Conservation (phyloP, 1,284 basidiomycete species). For the Apiotrichum sp. region DNA sequence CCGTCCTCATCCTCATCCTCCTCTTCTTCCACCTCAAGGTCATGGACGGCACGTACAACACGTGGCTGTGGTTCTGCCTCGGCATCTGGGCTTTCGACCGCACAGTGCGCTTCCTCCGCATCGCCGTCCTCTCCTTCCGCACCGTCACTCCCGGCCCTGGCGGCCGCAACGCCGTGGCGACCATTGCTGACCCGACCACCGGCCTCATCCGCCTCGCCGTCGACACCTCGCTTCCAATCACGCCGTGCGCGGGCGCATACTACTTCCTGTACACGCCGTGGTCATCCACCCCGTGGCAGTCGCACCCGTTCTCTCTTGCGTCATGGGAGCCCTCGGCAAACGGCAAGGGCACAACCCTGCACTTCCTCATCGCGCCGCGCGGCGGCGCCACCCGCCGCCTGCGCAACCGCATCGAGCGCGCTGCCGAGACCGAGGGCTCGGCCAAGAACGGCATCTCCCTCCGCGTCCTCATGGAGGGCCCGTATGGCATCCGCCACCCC, state of each 20-base stretch:
- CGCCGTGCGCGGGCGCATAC: conserved; percentile 24
- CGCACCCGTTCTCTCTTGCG: conserved; percentile 33
- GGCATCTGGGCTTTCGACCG: conserved; percentile 32
- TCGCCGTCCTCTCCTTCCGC: conserved; percentile 21
- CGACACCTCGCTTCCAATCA: conserved; percentile 15
- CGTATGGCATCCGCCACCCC: conserved; percentile 25
- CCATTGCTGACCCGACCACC: conserved; percentile 10
- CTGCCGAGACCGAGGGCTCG: neutral
- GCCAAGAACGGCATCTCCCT: neutral
- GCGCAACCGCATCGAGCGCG: neutral
- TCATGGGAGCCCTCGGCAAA: neutral
- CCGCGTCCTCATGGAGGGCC: conserved; percentile 31
- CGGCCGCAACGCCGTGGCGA: conserved; percentile 15
- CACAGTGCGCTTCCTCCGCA: conserved; percentile 21
- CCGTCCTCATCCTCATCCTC: conserved; percentile 15
- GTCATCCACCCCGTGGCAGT: conserved; percentile 26
- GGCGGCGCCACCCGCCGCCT: conserved; percentile 19
- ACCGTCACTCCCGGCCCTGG: neutral
- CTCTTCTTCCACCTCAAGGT: conserved; percentile 24
- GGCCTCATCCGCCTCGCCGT: conserved; percentile 27
- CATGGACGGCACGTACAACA: conserved; percentile 14
- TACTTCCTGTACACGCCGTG: conserved; percentile 30
- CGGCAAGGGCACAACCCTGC: conserved; percentile 11
- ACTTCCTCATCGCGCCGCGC: conserved; percentile 26
- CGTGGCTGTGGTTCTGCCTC: conserved; percentile 24